Conservation (phyloP, 75 land plant genomes). For the Adiantum capillusveneris region DNA sequence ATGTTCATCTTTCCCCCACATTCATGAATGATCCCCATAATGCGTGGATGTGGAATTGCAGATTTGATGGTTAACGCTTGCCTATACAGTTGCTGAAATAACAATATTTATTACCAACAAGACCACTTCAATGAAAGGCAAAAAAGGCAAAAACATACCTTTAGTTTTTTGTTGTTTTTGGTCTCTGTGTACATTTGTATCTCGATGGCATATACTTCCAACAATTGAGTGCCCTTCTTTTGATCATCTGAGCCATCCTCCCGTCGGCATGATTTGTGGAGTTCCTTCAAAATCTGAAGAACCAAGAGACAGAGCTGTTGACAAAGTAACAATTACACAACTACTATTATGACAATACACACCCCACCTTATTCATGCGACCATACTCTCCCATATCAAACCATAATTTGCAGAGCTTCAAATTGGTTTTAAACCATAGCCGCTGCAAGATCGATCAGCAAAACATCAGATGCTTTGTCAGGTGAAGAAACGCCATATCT, state of each 20-base stretch:
- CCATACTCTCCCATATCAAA: constrained; percentile 97
- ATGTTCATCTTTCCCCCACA: constrained; percentile 99
- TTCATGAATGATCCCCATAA: constrained; percentile 98
- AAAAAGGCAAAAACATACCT: constrained; percentile 33
- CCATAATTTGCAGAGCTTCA: constrained; percentile 94
- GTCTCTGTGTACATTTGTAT: constrained; percentile 99
- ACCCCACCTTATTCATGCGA: constrained; percentile 84
- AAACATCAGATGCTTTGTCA: too few relatives aligned
- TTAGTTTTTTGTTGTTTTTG: constrained; percentile 97
- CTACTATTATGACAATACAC: neutral
- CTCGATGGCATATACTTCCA: constrained; percentile 97
- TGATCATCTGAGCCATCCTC: constrained; percentile 98
- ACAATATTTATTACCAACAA: neutral
- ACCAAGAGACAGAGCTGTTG: neutral
- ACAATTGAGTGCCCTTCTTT: constrained; percentile 93
- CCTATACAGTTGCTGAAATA: constrained; percentile 85
- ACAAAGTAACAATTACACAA: neutral
- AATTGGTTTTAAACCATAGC: constrained; percentile 94
- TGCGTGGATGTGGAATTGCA: constrained; percentile 96
- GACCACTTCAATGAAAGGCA: too few relatives aligned
- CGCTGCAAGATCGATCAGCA: constrained; percentile 45
- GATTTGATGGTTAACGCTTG: constrained; percentile 89
- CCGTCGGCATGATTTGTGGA: constrained; percentile 85
- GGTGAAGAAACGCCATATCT: neutral
- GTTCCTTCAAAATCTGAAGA: constrained; percentile 86